Percentiles rank a stretch among this genome's conserved stretches.
These are phyloP conservation scores for Mycena citricolor DNA, from an alignment of 1,284 basidiomycete species.

Conservation along the genomic window DNA sequence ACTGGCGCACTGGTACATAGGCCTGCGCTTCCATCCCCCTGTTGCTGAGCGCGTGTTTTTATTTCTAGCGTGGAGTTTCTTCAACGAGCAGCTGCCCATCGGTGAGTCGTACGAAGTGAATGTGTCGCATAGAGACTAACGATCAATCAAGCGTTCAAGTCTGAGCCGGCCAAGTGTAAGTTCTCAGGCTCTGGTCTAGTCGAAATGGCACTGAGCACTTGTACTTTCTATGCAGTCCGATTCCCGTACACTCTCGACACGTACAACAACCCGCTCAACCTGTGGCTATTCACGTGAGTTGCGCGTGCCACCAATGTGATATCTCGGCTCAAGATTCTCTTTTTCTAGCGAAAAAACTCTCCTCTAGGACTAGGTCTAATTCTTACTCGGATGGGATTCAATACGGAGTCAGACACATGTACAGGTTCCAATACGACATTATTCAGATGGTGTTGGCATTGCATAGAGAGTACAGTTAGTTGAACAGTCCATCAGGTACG, in stretches of 20 bases:
- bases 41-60: slow-evolving; percentile 19
- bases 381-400: no score
- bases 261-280: slow-evolving; percentile 60
- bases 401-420: no score
- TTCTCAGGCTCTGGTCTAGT: slow-evolving; percentile 8
- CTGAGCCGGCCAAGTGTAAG: slow-evolving; percentile 39
- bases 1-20: slow-evolving; percentile 55
- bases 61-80: slow-evolving; percentile 44
- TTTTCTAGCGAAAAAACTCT: background rate
- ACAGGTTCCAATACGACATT: no score
- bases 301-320: background rate
- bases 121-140: background rate
- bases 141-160: slow-evolving; percentile 40
- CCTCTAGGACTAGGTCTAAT: no score
- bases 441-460: no score
- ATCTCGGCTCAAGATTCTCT: background rate
- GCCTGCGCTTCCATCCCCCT: slow-evolving; percentile 3
- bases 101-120: slow-evolving; percentile 40
- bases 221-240: slow-evolving; percentile 38
- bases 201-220: slow-evolving; percentile 26
- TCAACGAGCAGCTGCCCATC: slow-evolving; percentile 43
- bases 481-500: no score
- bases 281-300: slow-evolving; percentile 60
- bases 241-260: slow-evolving; percentile 63
- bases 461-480: no score